These are phyloP conservation scores for Populus alba DNA, from an alignment of 345 rosid species.

Conservation along the genomic window DNA sequence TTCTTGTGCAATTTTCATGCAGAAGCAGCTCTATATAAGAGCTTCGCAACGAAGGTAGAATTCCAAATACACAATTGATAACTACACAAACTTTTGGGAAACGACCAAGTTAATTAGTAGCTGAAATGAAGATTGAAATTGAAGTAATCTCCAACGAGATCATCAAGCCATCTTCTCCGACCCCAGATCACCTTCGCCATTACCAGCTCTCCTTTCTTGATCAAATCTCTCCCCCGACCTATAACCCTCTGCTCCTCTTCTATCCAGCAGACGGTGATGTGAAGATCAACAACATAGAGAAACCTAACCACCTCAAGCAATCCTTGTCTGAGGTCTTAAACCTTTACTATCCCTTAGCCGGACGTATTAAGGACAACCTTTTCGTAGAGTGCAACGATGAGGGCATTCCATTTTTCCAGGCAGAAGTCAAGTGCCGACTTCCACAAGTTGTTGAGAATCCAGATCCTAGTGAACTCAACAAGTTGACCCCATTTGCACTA, in stretches of 20 bases:
- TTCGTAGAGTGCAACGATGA: conserved; percentile 27
- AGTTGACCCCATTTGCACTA: conserved; percentile 24
- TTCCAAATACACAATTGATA: too few species aligned
- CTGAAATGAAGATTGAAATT: conserved; percentile 19
- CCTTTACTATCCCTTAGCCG: conserved; percentile 51
- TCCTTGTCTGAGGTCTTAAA: conserved; percentile 44
- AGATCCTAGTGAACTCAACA: conserved; percentile 14
- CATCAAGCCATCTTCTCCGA: conserved; percentile 43
- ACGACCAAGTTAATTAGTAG: background rate
- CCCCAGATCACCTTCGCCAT: conserved; percentile 28
- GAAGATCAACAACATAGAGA: background rate
- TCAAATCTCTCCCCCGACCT: conserved; percentile 35
- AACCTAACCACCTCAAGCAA: conserved; percentile 25
- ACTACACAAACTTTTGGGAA: too few species aligned
- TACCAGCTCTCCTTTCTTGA: conserved; percentile 39
- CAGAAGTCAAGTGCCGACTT: conserved; percentile 22
- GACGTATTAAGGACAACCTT: conserved; percentile 30
- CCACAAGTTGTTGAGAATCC: conserved; percentile 12
- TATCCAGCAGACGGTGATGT: conserved; percentile 16
- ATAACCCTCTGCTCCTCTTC: conserved; percentile 36
- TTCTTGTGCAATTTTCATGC: too few species aligned
- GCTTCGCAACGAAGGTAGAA: too few species aligned
- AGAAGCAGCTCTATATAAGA: too few species aligned
- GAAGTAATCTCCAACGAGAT: conserved; percentile 25
- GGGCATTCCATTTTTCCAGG: conserved; percentile 27